phyloP scores from a whole-genome alignment of 192 early-diverging fungal species.

The Hyaloraphidium curvatum region DNA sequence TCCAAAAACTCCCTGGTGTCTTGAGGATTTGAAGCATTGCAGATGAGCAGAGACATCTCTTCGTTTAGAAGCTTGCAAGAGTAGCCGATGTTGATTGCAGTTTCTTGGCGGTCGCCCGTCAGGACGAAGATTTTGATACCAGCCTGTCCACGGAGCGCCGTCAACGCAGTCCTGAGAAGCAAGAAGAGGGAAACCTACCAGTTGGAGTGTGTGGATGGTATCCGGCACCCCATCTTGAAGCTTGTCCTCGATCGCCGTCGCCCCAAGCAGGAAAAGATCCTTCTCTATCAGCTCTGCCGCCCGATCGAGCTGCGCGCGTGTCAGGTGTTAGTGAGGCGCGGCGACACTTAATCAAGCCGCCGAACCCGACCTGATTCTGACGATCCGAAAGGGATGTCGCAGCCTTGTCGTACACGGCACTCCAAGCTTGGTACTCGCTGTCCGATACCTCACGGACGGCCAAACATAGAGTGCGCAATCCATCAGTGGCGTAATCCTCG shows the following conservation, averaged over 20 bases:
- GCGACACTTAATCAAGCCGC: not conserved
- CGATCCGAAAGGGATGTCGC: conserved; percentile 6
- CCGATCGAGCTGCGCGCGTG: conserved; percentile 58
- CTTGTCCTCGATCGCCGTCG: conserved; percentile 97
- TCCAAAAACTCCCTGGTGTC: conserved; percentile 84
- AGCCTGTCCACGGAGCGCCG: not conserved
- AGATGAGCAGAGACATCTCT: conserved; percentile 85
- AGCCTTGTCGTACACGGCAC: conserved; percentile 61
- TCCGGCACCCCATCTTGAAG: conserved; percentile 98
- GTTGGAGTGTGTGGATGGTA: conserved; percentile 84
- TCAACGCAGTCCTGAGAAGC: not conserved
- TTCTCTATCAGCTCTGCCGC: conserved; percentile 93
- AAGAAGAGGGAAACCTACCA: conserved; percentile 36
- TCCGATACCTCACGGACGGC: conserved; percentile 81
- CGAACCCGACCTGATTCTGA: conserved; percentile 9
- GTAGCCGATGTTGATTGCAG: conserved; percentile 97
- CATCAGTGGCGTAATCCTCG: conserved; percentile 81
- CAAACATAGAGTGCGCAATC: conserved; percentile 86
- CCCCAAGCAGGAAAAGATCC: conserved; percentile 75
- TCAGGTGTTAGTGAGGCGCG: not conserved
- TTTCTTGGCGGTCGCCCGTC: conserved; percentile 96
- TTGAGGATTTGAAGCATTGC: conserved; percentile 78
- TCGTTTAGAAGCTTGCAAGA: conserved; percentile 90
- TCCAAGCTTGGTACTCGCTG: conserved; percentile 73
- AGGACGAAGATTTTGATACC: conserved; percentile 39